Conservation (phyloP, 768 basidiomycete species). For the Lactarius quietus region DNA sequence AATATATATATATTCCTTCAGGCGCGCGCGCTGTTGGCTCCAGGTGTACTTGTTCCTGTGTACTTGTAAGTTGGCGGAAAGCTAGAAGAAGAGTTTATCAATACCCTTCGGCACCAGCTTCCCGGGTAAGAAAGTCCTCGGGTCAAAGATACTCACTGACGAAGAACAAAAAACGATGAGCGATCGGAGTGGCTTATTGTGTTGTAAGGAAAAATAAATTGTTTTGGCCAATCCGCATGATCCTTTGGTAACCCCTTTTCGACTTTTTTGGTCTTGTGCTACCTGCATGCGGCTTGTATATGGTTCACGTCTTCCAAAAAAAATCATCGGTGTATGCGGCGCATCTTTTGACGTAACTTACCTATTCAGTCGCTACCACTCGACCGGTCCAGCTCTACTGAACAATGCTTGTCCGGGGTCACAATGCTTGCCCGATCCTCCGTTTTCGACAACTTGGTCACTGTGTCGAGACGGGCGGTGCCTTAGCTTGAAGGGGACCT, state of each 20-base stretch:
- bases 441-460: neutral
- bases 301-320: neutral
- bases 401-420: neutral
- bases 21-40: neutral
- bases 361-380: neutral
- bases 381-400: neutral
- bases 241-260: neutral
- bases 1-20: neutral
- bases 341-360: neutral
- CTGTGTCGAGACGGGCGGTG: neutral
- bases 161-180: neutral
- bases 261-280: neutral
- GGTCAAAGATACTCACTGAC: neutral
- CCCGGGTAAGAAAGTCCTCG: neutral
- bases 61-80: too few species aligned
- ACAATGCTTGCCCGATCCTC: neutral
- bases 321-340: neutral
- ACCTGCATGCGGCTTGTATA: neutral
- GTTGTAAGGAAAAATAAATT: neutral
- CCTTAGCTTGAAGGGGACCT: neutral
- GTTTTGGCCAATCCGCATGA: neutral
- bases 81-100: neutral
- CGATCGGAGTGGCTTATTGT: neutral
- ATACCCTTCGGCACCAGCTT: neutral
- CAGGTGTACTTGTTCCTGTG: neutral